phyloP scores from a whole-genome alignment of 306 rosid genomes.

The Trifolium subterraneum region DNA sequence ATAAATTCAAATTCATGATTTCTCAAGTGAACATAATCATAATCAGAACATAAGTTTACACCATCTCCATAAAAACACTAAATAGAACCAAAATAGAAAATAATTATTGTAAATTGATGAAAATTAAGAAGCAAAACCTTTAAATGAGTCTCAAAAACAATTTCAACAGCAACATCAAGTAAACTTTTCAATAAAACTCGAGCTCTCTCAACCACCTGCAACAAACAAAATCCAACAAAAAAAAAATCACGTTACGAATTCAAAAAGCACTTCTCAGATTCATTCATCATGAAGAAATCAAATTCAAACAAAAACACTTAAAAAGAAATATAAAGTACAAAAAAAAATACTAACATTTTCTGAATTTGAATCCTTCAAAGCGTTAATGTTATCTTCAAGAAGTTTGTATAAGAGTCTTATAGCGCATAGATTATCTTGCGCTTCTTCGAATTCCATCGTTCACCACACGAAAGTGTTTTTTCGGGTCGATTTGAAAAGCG shows the following conservation, averaged over 20 bases:
- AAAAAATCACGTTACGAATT: background rate
- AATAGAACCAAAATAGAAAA: slow-evolving; percentile 11
- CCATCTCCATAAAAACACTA: background rate
- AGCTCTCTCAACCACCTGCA: slow-evolving; percentile 59
- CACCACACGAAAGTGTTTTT: background rate
- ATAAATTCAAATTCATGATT: background rate
- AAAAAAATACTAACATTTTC: slow-evolving; percentile 42
- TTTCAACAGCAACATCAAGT: slow-evolving; percentile 62
- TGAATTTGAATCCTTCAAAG: slow-evolving; percentile 32
- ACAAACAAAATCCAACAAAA: background rate
- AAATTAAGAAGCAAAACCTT: slow-evolving; percentile 47
- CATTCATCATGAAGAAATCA: background rate
- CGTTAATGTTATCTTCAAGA: slow-evolving; percentile 42
- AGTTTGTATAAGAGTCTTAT: slow-evolving; percentile 59
- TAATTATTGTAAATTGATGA: background rate
- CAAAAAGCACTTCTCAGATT: slow-evolving; percentile 9
- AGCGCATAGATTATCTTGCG: slow-evolving; percentile 51
- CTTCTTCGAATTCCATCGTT: slow-evolving; percentile 54
- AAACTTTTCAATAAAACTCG: slow-evolving; percentile 57
- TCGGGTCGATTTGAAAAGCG: background rate
- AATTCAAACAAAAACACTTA: background rate
- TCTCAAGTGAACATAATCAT: background rate
- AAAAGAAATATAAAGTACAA: background rate
- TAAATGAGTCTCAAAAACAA: slow-evolving; percentile 51
- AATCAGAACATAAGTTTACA: background rate